These are phyloP conservation scores for Colletotrichum sp. DNA, from an alignment of 2,329 filamentous ascomycete genomes.

Conservation along the genomic window DNA sequence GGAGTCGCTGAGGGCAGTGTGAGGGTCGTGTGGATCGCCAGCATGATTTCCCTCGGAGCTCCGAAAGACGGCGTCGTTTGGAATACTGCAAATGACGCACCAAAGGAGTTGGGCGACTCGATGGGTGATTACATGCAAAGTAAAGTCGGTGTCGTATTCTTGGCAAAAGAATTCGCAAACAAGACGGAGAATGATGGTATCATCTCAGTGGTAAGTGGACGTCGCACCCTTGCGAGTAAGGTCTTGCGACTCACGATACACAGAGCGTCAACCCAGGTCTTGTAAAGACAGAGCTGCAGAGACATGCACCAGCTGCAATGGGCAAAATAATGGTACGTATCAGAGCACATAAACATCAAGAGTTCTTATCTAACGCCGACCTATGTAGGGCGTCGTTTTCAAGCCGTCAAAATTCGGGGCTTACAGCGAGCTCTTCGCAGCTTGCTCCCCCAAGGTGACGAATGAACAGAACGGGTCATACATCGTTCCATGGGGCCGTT, in stretches of 20 bases:
- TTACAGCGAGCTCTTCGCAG: conserved; percentile 53
- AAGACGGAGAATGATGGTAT: conserved; percentile 25
- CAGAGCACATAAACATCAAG: neutral
- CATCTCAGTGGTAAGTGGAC: conserved; percentile 12
- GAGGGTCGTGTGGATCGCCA: conserved; percentile 36
- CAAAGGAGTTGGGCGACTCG: conserved; percentile 23
- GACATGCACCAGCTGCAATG: conserved; percentile 29
- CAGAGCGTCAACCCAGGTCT: conserved; percentile 43
- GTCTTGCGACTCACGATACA: neutral
- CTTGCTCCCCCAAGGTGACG: conserved; percentile 46
- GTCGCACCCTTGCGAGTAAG: neutral
- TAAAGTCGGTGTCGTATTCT: conserved; percentile 34
- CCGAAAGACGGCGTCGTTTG: conserved; percentile 23
- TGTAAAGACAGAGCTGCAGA: conserved; percentile 37
- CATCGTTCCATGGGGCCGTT: neutral
- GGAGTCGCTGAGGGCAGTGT: conserved; percentile 30
- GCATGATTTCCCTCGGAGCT: conserved; percentile 13
- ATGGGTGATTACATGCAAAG: conserved; percentile 20
- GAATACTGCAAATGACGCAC: conserved; percentile 23
- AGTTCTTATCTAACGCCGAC: neutral
- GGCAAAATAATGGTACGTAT: neutral
- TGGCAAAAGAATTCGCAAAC: conserved; percentile 31
- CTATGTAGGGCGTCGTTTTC: neutral
- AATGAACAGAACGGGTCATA: conserved; percentile 35
- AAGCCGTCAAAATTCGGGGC: conserved; percentile 36